Base-by-base conservation (phyloP, 345 rosid species). In the Citrus medica region DNA sequence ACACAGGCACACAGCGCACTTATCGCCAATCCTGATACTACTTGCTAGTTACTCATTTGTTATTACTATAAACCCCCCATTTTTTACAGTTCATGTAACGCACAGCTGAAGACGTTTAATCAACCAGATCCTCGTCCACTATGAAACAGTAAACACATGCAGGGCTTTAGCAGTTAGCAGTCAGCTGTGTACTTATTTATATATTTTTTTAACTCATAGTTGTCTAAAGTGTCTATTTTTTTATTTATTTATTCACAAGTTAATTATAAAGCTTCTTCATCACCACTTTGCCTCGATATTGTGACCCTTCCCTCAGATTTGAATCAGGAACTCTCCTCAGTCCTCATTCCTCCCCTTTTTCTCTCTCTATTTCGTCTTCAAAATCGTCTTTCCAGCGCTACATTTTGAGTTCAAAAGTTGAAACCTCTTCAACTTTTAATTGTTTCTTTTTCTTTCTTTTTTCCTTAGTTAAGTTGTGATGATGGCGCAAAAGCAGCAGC, bases 241-340 rank as follows among this genome's bases (percentile, higher is more conserved):
- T 21, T 5, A 56, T 56, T 71, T 65, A 19, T 59, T 66, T 27
- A 42, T 70, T 75, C 69, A 38, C 55, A 56, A 55, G 64, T 38
- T 53, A 53, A 53, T 53, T 62, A 51, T 73, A 42, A 33, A 75
- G 32, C 25, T 35, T 17, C 25, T 21, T 74, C 63, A 51, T 78
- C 76, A 67, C 38, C 74, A 73, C 73, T 58, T 37, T 67, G 80
- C 88, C 86, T 86, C 89, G 87, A 83, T 77, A 60, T 79, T 79
- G 25, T 77, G 80, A 87, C 77, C 82, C 82, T 73, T 79, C 38
- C 82, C 51, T 46, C 78, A 81, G 86, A 88, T 90, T 92, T 90
- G 92, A 93, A 92, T 85, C 83, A 82, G 83, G 86, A 87, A 88
- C 67, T 82, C 87, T 82, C 87, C 86, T 80, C 82, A 77, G 77